These are phyloP conservation scores for Mycena galopus DNA, from an alignment of 768 basidiomycete genomes.

Conservation along the genomic window DNA sequence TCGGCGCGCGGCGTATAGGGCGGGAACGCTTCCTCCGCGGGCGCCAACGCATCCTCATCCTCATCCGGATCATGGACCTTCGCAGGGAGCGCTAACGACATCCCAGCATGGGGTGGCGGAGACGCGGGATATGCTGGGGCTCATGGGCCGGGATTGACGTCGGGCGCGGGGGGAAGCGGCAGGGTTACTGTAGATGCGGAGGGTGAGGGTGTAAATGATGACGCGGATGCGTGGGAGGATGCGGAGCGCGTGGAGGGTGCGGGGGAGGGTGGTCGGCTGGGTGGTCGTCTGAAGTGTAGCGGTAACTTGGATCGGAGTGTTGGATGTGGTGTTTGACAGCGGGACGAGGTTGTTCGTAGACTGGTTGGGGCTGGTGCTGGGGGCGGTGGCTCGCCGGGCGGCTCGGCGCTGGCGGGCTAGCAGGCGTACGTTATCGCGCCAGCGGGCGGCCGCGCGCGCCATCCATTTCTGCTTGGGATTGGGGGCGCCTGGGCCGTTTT, in stretches of 20 bases:
- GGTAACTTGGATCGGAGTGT: no score
- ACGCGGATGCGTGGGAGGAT: no score
- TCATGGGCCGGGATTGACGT: no score
- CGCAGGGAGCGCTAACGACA: background rate
- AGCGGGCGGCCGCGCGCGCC: constrained; percentile 75
- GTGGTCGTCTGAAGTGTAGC: no score
- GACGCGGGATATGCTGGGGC: constrained; percentile 19
- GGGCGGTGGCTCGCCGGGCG: constrained; percentile 42
- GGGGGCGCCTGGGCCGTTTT: constrained; percentile 55
- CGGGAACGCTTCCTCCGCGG: constrained; percentile 14
- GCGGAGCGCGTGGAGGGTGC: no score
- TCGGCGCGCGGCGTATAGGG: constrained; percentile 19
- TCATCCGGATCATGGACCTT: background rate
- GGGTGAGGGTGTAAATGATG: background rate
- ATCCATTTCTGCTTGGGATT: constrained; percentile 70
- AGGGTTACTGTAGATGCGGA: no score
- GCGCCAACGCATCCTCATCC: background rate
- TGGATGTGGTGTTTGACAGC: no score
- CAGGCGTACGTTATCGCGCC: constrained; percentile 74
- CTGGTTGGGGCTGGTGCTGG: no score
- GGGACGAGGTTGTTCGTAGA: constrained; percentile 44
- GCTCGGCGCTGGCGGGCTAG: constrained; percentile 70
- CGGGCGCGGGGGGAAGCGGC: no score
- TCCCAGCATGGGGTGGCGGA: background rate
- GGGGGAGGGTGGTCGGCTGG: no score